A percentile compares a stretch with the other conserved stretches of the same genome.
Evolutionary conservation across 768 basidiomycete species (phyloP).

Genomic region (Artomyces pyxidatus): DNA sequence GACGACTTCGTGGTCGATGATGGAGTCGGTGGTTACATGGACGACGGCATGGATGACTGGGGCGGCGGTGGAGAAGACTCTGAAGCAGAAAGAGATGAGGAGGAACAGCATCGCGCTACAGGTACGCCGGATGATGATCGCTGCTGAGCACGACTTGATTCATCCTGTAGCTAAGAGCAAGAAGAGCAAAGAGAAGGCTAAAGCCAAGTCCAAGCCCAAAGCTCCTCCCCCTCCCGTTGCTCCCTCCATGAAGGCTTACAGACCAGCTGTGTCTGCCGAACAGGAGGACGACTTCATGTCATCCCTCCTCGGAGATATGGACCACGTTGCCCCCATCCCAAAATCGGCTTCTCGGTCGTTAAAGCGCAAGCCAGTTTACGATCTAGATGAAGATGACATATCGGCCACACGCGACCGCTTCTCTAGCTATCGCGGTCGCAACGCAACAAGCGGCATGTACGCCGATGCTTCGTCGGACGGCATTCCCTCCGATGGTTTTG

Average conservation of each 20-base stretch:
- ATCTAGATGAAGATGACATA: conserved; percentile 14
- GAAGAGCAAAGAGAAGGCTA: conserved; percentile 36
- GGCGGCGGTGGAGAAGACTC: conserved; percentile 50
- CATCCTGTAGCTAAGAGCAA: conserved; percentile 26
- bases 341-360: conserved; percentile 30
- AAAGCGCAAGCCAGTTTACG: conserved; percentile 63
- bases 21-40: conserved; percentile 83
- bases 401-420: conserved; percentile 19
- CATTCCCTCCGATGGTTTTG: conserved; percentile 19
- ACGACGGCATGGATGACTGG: conserved; percentile 98
- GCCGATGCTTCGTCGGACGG: conserved; percentile 25
- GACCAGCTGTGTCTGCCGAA: conserved; percentile 63
- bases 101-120: conserved; percentile 31
- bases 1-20: conserved; percentile 98
- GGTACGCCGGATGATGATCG: neutral
- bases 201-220: conserved; percentile 38
- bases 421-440: conserved; percentile 3
- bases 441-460: conserved; percentile 15
- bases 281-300: conserved; percentile 91
- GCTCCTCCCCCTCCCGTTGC: conserved; percentile 39
- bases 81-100: conserved; percentile 32
- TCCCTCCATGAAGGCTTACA: conserved; percentile 72
- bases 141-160: too few species aligned
- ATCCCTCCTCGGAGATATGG: conserved; percentile 66
- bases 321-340: conserved; percentile 30